Evolutionary conservation across 1,284 basidiomycete genomes (phyloP).

Genomic region (Naganishia liquefaciens): DNA sequence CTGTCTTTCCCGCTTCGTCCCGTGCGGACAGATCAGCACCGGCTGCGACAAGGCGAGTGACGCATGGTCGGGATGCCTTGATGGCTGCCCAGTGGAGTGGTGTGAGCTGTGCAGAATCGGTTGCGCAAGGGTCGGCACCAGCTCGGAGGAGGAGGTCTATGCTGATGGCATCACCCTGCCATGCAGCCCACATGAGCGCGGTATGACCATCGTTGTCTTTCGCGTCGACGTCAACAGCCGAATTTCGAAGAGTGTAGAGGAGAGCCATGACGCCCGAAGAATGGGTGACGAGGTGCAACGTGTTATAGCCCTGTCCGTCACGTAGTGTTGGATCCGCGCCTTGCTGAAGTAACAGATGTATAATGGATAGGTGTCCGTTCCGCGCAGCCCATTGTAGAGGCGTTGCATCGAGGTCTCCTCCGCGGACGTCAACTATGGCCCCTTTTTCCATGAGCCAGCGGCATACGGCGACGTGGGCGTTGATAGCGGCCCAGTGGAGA

Average conservation of each 20-base stretch:
- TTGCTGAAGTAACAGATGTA: slow-evolving; percentile 83
- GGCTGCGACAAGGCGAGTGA: slow-evolving; percentile 77
- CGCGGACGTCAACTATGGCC: slow-evolving; percentile 91
- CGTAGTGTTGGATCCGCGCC: slow-evolving; percentile 87
- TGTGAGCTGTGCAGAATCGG: slow-evolving; percentile 80
- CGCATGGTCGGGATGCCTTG: slow-evolving; percentile 81
- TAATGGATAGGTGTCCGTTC: slow-evolving; percentile 91
- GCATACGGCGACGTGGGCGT: slow-evolving; percentile 51
- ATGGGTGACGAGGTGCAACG: slow-evolving; percentile 91
- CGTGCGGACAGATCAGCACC: slow-evolving; percentile 80
- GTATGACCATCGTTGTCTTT: slow-evolving; percentile 92
- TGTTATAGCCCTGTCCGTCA: slow-evolving; percentile 96
- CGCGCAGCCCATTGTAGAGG: slow-evolving; percentile 96
- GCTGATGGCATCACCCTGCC: slow-evolving; percentile 89
- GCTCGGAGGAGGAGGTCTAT: slow-evolving; percentile 88
- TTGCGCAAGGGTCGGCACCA: slow-evolving; percentile 73
- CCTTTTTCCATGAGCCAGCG: slow-evolving; percentile 82
- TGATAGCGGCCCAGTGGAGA: slow-evolving; percentile 87
- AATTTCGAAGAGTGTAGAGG: slow-evolving; percentile 87
- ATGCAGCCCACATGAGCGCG: slow-evolving; percentile 97
- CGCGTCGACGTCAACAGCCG: slow-evolving; percentile 75
- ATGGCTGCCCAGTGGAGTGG: slow-evolving; percentile 99
- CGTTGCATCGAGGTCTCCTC: slow-evolving; percentile 92
- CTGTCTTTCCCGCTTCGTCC: slow-evolving; percentile 82
- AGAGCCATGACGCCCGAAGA: slow-evolving; percentile 91